A percentile compares a stretch with the other conserved stretches of the same genome.
These are phyloP conservation scores for Mycena rebaudengoi DNA, from an alignment of 768 basidiomycete species.

Conservation along the genomic window DNA sequence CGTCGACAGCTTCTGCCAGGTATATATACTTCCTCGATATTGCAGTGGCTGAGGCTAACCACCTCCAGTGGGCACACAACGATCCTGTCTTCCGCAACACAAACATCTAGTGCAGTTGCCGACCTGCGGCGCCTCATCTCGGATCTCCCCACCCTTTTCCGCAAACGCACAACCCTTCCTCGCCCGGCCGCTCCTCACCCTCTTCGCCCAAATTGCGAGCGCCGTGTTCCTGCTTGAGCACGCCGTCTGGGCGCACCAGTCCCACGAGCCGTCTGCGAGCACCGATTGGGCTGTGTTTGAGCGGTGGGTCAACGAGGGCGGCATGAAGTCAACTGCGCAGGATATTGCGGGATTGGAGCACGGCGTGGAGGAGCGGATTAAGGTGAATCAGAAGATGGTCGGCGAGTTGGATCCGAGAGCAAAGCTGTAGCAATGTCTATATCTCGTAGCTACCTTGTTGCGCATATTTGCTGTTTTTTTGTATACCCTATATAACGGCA, in stretches of 20 bases:
- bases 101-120: conserved; percentile 37
- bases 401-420: conserved; percentile 9
- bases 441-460: no score
- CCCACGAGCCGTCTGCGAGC: conserved; percentile 5
- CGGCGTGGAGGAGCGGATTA: conserved; percentile 18
- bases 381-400: conserved; percentile 14
- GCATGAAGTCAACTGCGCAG: conserved; percentile 2
- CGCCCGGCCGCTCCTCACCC: conserved; percentile 64
- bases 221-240: conserved; percentile 70
- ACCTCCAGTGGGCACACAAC: conserved; percentile 60
- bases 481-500: no score
- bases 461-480: no score
- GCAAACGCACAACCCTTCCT: conserved; percentile 55
- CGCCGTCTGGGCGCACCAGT: conserved; percentile 61
- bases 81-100: conserved; percentile 46
- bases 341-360: conserved; percentile 17
- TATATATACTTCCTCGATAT: conserved; percentile 31
- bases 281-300: conserved; percentile 16
- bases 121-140: conserved; percentile 48
- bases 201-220: conserved; percentile 62
- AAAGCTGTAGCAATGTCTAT: conserved; percentile 16
- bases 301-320: conserved; percentile 26
- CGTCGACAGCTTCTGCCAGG: conserved; percentile 57
- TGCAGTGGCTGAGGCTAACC: neutral
- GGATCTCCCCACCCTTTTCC: conserved; percentile 47